Percentiles rank a stretch among this genome's conserved stretches.
These are phyloP conservation scores for Hymenoscyphus scutula DNA, from an alignment of 2,329 filamentous ascomycete species.

Conservation along the genomic window DNA sequence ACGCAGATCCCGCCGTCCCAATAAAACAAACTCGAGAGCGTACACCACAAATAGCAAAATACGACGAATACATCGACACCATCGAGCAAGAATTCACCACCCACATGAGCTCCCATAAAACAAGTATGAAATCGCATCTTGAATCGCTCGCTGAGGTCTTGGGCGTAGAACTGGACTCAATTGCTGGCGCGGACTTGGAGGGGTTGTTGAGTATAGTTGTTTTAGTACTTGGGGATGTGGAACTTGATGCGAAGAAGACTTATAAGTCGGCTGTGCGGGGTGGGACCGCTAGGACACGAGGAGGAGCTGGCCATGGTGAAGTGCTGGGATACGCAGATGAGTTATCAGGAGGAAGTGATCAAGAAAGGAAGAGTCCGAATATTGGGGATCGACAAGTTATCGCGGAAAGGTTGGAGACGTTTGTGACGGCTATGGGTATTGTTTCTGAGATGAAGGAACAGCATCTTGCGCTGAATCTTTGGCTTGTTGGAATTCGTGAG, in stretches of 20 bases:
- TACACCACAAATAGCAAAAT: not conserved
- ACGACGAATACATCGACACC: not conserved
- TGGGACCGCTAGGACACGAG: too few species aligned
- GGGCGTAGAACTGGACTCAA: not conserved
- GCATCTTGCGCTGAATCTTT: constrained; percentile 1
- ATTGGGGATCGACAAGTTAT: not conserved
- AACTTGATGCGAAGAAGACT: not conserved
- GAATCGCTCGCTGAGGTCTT: not conserved
- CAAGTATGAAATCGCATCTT: not conserved
- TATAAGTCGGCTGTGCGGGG: not conserved
- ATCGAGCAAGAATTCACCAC: not conserved
- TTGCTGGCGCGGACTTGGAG: not conserved
- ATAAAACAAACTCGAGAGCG: not conserved
- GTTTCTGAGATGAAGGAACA: not conserved
- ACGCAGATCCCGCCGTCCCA: not conserved
- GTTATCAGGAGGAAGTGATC: not conserved
- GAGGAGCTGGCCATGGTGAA: too few species aligned
- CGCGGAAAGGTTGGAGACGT: not conserved
- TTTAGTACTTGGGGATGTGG: not conserved
- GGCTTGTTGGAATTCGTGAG: not conserved
- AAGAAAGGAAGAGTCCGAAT: not conserved
- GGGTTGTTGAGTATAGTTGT: not conserved
- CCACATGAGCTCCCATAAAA: not conserved
- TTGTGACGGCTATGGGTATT: not conserved
- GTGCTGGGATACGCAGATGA: too few species aligned